Evolutionary conservation across 306 rosid species (phyloP).

Genomic region (Parietaria judaica): DNA sequence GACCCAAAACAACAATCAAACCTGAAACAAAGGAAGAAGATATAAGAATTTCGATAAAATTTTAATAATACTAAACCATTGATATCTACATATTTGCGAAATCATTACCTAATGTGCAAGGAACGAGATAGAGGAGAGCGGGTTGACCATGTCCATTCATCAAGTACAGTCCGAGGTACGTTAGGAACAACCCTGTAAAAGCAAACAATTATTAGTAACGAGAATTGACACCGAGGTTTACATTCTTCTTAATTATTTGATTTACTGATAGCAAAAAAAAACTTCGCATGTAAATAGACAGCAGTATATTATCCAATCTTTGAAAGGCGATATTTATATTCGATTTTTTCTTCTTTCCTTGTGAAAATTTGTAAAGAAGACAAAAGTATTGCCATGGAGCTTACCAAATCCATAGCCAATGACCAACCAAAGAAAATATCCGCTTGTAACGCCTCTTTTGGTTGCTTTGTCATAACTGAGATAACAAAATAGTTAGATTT

Average conservation of each 20-base stretch:
- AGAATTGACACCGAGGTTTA: background rate
- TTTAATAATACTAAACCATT: background rate
- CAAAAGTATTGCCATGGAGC: slow-evolving; percentile 17
- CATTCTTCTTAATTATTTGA: too few species aligned
- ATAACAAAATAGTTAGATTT: slow-evolving; percentile 20
- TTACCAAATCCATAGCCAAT: slow-evolving; percentile 84
- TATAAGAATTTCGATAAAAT: background rate
- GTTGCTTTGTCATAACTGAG: slow-evolving; percentile 76
- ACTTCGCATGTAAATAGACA: too few species aligned
- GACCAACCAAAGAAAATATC: slow-evolving; percentile 73
- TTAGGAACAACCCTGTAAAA: slow-evolving; percentile 56
- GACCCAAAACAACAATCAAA: slow-evolving; percentile 41
- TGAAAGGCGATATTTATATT: too few species aligned
- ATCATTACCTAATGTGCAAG: slow-evolving; percentile 81
- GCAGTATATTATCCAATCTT: too few species aligned
- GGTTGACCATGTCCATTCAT: slow-evolving; percentile 97
- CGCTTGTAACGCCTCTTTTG: slow-evolving; percentile 36
- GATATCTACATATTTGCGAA: background rate
- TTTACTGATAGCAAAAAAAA: too few species aligned
- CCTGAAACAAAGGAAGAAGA: slow-evolving; percentile 38
- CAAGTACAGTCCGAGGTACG: slow-evolving; percentile 65
- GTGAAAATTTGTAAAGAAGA: too few species aligned
- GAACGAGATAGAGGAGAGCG: slow-evolving; percentile 95
- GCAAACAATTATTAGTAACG: slow-evolving; percentile 17
- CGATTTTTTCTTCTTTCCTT: too few species aligned